Evolutionary conservation across 768 basidiomycete species (phyloP), one percentile per base, ranked within the genome.

Genomic region (Leccinum subtestaceum): DNA sequence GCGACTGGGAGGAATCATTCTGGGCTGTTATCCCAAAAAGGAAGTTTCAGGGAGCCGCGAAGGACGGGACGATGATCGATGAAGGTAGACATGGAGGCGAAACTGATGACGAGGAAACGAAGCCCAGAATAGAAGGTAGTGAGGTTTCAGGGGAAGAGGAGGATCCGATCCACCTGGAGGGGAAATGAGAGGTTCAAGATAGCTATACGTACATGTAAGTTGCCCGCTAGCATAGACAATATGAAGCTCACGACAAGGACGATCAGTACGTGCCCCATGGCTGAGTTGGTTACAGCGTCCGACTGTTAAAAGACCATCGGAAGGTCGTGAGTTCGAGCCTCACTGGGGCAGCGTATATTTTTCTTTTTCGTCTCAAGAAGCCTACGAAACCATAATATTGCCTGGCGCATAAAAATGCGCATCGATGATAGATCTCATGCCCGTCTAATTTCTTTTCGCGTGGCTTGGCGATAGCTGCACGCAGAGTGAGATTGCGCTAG

Each of bases 11-110:
- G 68, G 73, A 84, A 57, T 92, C 97, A 0, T 82, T 99, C 54
- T 84, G 90, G 68, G 79, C 84, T n/a, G 91, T 96, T 53, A 91
- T 99, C 55, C 97, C 97, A 0, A 88, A 87, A 67, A 81, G 97
- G 55, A 99, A 99, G 74, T 93, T 96, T 65, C 80, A 85, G 48
- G 65, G 63, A 43, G 61, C 55, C 11, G 70, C 7, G 32, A 46
- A 38, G 19, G 46, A 53, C 6, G 40, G 9, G 9, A 43, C 4
- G 36, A n/a, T 5, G 40, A 57, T 11, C 54, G 23, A 50, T 19
- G 53, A 49, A 21, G 27, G 15, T 3, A 43, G 46, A 52, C 19
- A 29, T 45, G 36, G 11, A 23, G 21, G 29, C 4, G 36, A 54
- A 7, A 17, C 23, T 21, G 31, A 50, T 15, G 43, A 19, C 5